Percentiles rank a stretch among this genome's conserved stretches.
These are phyloP conservation scores for Tetradesmus obliquus DNA, from an alignment of 139 green algal genomes.

Conservation along the genomic window DNA sequence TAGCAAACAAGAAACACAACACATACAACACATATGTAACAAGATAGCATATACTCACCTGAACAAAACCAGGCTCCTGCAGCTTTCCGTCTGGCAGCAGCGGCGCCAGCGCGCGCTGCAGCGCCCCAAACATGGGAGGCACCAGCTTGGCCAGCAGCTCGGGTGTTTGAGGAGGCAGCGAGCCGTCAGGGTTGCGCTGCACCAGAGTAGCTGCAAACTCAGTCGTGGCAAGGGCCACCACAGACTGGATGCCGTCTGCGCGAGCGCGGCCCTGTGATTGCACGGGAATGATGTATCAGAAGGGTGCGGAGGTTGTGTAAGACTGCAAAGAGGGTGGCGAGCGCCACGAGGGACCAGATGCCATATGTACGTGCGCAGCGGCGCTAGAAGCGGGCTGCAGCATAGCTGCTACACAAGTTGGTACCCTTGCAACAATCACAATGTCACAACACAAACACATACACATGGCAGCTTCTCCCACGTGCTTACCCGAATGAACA, in stretches of 20 bases:
- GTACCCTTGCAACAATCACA: too few species aligned
- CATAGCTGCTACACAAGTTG: too few species aligned
- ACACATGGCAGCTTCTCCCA: too few species aligned
- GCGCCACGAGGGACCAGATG: slow-evolving; percentile 43
- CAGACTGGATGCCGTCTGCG: slow-evolving; percentile 37
- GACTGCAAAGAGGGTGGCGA: slow-evolving; percentile 30
- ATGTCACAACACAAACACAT: too few species aligned
- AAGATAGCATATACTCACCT: neutral
- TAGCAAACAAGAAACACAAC: neutral
- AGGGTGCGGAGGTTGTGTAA: neutral
- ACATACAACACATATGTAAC: neutral
- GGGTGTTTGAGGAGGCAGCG: slow-evolving; percentile 46
- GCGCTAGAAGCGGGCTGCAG: slow-evolving; percentile 20
- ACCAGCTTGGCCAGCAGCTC: slow-evolving; percentile 46
- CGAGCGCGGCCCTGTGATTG: slow-evolving; percentile 43
- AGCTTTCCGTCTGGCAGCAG: slow-evolving; percentile 29
- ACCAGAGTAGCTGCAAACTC: slow-evolving; percentile 39
- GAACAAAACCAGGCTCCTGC: slow-evolving; percentile 43
- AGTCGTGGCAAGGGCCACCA: slow-evolving; percentile 50
- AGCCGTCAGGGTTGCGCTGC: neutral
- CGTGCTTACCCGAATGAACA: too few species aligned
- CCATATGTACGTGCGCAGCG: slow-evolving; percentile 40
- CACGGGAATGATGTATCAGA: too few species aligned
- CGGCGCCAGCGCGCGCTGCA: slow-evolving; percentile 27
- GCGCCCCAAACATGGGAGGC: slow-evolving; percentile 34